Evolutionary conservation across 768 basidiomycete species (phyloP), one percentile per base, ranked within the genome.

Genomic region (Suillus clintonianus): DNA sequence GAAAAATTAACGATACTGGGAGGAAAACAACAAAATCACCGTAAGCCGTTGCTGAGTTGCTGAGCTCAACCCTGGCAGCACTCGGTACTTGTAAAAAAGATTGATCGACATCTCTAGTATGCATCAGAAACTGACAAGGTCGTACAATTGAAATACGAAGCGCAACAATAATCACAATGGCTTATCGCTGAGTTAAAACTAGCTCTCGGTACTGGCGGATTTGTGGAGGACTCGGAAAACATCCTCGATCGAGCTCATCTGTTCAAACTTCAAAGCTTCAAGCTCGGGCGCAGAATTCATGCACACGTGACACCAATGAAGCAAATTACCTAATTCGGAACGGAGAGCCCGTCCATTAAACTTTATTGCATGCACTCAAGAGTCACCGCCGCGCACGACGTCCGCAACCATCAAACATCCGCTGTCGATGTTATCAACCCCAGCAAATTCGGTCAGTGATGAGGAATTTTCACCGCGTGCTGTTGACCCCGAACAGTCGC

Each of bases 401-500:
- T 57, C 39, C 39, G 39, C 5, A 24, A 57, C 55, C 37, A 39
- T 39, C 37, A 17, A 51, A 37, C 15, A 39, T 24, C 19, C 27
- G 55, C 24, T 2, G 56, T 41, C 17, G 17, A 57, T 57, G 56
- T 41, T 24, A 57, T 30, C 55, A 30, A 11, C 36, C 36, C 13
- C 14, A 13, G 13, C 15, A 61, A 36, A 17, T 61, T 58, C 34
- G 5, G 10, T 27, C 55, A 37, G 15, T n/a, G 17, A 39, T 5
- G 19, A 56, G 7, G 45, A 58, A 9, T 30, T n/a, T 15, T 41
- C 22, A 39, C 13, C 24, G 17, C 27, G 4, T n/a, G 34, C 22
- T 15, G 36, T 37, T 6, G 36, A 62, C 53, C 22, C 34, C 41
- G 60, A 17, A 27, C 56, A 68, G 22, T 69, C 68, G 3, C 65